These are phyloP conservation scores for Eucalyptus guilfoylei DNA, from an alignment of 345 rosid genomes.

Conservation along the genomic window DNA sequence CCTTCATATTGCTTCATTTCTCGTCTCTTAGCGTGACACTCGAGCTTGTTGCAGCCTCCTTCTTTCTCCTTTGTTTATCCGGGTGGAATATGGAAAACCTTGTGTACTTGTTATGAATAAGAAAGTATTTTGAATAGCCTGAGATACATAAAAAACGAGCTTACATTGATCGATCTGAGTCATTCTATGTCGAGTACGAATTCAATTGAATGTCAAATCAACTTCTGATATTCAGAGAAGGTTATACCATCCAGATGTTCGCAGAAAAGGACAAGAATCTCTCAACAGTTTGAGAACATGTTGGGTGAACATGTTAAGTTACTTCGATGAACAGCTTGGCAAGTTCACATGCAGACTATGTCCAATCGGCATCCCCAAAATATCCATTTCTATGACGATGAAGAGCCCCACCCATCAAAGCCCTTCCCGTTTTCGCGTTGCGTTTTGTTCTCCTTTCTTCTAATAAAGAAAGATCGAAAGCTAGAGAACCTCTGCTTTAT, in stretches of 20 bases:
- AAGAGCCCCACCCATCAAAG: background rate
- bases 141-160: background rate
- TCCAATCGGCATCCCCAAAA: background rate
- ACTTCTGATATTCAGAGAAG: background rate
- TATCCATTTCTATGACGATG: background rate
- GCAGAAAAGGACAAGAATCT: background rate
- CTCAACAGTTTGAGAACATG: background rate
- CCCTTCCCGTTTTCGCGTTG: background rate
- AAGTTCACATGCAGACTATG: background rate
- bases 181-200: background rate
- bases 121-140: background rate
- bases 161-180: background rate
- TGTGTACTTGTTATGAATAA: background rate
- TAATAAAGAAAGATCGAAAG: background rate
- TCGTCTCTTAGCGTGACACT: background rate
- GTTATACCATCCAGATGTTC: background rate
- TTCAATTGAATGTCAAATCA: background rate
- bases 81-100: background rate
- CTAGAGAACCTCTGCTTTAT: background rate
- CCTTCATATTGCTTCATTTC: too few species aligned
- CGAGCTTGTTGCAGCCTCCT: background rate
- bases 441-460: background rate
- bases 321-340: background rate
- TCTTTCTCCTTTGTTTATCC: background rate
- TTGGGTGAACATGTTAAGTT: background rate